A percentile compares a stretch with the other conserved stretches of the same genome.
Conservation (phyloP, 2,329 filamentous ascomycete genomes). For the Aspergillus sp. region DNA sequence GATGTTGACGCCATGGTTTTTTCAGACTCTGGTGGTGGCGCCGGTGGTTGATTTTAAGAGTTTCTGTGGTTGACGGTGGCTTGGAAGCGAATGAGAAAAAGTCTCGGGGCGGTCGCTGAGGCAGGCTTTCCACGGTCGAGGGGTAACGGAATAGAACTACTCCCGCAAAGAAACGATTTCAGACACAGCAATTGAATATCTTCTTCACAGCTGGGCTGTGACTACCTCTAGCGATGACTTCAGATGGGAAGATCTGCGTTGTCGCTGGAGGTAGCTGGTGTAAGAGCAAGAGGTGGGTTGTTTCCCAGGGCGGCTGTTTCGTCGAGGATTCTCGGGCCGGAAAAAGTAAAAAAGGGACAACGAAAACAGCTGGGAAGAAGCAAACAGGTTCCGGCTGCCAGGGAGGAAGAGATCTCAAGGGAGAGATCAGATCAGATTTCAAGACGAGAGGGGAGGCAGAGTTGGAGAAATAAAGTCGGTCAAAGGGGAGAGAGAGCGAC, state of each 20-base stretch:
- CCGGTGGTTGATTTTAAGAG: conserved; percentile 13
- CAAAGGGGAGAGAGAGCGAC: conserved; percentile 14
- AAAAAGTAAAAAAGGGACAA: conserved; percentile 14
- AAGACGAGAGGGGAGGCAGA: conserved; percentile 5
- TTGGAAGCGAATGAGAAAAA: conserved; percentile 11
- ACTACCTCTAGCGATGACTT: conserved; percentile 43
- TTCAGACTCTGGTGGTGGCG: conserved; percentile 12
- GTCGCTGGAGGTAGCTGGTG: conserved; percentile 40
- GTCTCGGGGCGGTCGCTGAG: conserved; percentile 14
- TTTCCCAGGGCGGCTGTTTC: conserved; percentile 14
- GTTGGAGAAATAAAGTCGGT: neutral
- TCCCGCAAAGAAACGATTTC: conserved; percentile 1
- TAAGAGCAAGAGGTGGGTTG: conserved; percentile 23
- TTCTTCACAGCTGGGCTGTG: conserved; percentile 17
- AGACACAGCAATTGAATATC: conserved; percentile 4
- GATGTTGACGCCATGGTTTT: conserved; percentile 38
- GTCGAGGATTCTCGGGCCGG: conserved; percentile 8
- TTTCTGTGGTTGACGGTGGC: conserved; percentile 18
- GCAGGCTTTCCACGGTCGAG: conserved; percentile 11
- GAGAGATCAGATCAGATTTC: conserved; percentile 11
- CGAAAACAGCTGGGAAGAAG: conserved; percentile 13
- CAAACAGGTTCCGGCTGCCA: neutral
- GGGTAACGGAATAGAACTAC: neutral
- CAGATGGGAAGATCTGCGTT: conserved; percentile 40
- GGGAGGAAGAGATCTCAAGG: neutral